Base-by-base conservation (phyloP, 768 basidiomycete genomes). In the Leccinum subgranulosum region DNA sequence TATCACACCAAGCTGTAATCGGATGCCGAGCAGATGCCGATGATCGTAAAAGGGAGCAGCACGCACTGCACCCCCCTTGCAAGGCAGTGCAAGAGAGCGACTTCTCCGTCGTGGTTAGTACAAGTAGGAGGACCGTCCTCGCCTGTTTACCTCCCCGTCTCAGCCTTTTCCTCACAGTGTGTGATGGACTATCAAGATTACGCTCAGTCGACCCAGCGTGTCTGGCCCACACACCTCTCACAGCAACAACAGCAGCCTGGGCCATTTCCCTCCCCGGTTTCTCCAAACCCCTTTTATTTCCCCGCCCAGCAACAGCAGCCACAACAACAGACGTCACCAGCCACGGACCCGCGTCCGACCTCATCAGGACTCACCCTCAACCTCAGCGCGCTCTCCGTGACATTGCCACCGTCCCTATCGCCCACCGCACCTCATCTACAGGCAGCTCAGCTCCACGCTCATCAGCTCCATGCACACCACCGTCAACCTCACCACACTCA, bases 361-460 rank as follows among this genome's bases (percentile, higher is more conserved):
- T 64, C 76, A n/a, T 72, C 79, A 34, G 67, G 76, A 1, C 77
- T 90, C 46, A 82, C 85, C 29, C 81, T 90, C 68, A 90, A 89
- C 68, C 77, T 91, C 56, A 84, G 83, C 25, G 78, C 81, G 1
- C 79, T 90, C 53, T 76, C 82, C 51, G 87, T 90, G 54, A 72
- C 85, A 43, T 87, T 86, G 21, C 86, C 87, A 9, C 78, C 84
- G 8, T 82, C 82, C 59, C 77, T 85, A 53, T 87, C 86, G 12
- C 86, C 88, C 47, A 81, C 84, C 67, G 81, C 77, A 19, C 77
- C 79, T 8, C 78, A 78, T 51, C 59, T 76, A 58, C 60, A 72
- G 69, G 56, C 70, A 67, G 25, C 69, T 81, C 59, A 84, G 81
- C 47, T 81, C 84, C 72, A 88, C 84, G 72, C 77, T 82, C 55